A percentile compares a stretch with the other conserved stretches of the same genome.
Conservation (phyloP, 768 basidiomycete species). For the Leucosporidium scottii region DNA sequence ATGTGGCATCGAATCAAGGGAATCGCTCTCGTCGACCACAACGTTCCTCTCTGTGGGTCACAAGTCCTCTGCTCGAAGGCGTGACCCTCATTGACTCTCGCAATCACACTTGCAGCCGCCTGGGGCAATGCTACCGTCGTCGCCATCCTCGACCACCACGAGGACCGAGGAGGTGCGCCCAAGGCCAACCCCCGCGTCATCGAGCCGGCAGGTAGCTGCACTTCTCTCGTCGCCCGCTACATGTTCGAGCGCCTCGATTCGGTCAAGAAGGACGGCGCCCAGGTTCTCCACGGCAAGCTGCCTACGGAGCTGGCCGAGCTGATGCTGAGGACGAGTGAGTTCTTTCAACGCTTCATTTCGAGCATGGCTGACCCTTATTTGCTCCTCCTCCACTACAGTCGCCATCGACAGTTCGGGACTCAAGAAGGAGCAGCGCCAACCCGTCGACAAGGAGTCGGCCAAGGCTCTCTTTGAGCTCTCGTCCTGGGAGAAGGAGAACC, state of each 20-base stretch:
- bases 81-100: too few relatives aligned
- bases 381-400: conserved; percentile 4
- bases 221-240: conserved; percentile 16
- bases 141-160: conserved; percentile 23
- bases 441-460: conserved; percentile 11
- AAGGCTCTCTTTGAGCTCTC: conserved; percentile 4
- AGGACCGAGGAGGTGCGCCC: conserved; percentile 14
- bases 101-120: not conserved
- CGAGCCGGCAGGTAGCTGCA: conserved; percentile 17
- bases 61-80: not conserved
- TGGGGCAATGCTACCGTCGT: not conserved
- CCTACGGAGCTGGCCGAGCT: conserved; percentile 28
- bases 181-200: conserved; percentile 26
- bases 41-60: conserved; percentile 8
- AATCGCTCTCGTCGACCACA: conserved; percentile 33
- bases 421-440: not conserved
- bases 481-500: conserved; percentile 8
- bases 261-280: not conserved
- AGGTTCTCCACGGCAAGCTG: not conserved
- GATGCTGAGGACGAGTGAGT: conserved; percentile 16
- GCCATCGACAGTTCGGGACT: conserved; percentile 26
- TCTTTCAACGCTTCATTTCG: too few relatives aligned
- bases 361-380: not conserved
- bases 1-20: conserved; percentile 28
- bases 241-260: conserved; percentile 13